Conservation (phyloP, 257 asterid genomes). For the Sherardia arvensis region DNA sequence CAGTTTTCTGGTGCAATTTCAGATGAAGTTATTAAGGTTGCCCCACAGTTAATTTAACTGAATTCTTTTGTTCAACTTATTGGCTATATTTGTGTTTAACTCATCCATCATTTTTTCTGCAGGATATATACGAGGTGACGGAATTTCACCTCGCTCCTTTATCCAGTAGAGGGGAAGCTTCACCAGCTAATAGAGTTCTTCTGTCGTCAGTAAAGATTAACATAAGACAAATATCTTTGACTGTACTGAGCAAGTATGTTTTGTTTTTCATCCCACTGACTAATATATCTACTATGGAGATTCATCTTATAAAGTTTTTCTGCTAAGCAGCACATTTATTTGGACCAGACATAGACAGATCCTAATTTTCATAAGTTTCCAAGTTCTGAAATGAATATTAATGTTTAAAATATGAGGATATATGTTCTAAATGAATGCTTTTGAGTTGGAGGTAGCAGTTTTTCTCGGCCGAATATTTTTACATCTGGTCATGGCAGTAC, state of each 20-base stretch:
- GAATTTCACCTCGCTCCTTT: slow-evolving; percentile 66
- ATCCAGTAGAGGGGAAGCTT: slow-evolving; percentile 39
- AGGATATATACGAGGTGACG: slow-evolving; percentile 97
- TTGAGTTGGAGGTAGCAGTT: not conserved
- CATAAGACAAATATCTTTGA: slow-evolving; percentile 44
- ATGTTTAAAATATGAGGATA: not conserved
- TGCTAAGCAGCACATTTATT: not conserved
- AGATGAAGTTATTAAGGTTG: slow-evolving; percentile 83
- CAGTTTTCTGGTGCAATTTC: slow-evolving; percentile 92
- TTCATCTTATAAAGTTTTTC: not conserved
- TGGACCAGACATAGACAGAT: not conserved
- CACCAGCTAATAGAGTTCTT: slow-evolving; percentile 43
- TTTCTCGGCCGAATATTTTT: not conserved
- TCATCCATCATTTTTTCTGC: slow-evolving; percentile 16
- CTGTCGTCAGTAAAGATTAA: slow-evolving; percentile 57
- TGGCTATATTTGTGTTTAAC: not conserved
- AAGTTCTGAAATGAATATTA: not conserved
- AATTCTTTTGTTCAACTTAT: not conserved
- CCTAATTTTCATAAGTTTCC: not conserved
- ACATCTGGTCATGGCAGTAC: not conserved
- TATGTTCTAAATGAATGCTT: not conserved
- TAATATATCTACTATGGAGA: not conserved
- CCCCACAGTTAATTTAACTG: not conserved
- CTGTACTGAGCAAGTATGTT: slow-evolving; percentile 57
- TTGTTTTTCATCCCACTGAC: slow-evolving; percentile 8